phyloP scores from a whole-genome alignment of 31 red algal species.

The Odonthalia washingtoniensis region DNA sequence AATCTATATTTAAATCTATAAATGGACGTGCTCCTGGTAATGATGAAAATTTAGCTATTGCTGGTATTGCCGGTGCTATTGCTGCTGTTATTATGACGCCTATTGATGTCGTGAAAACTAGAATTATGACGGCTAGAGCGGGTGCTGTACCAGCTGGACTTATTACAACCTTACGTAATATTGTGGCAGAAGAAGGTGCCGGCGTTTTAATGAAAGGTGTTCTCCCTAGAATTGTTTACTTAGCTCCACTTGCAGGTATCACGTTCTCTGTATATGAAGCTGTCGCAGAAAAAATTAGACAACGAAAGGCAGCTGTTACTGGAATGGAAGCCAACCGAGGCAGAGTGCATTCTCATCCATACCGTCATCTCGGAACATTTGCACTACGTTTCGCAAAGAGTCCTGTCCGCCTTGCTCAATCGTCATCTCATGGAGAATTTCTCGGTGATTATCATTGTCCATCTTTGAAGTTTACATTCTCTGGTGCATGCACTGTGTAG shows the following conservation, averaged over 20 bases:
- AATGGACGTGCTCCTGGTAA: constrained; percentile 71
- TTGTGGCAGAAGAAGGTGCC: constrained; percentile 91
- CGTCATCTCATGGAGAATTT: constrained; percentile 17
- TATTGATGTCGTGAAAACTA: constrained; percentile 97
- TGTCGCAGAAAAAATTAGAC: constrained; percentile 70
- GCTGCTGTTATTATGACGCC: constrained; percentile 98
- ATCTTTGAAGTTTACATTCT: background rate
- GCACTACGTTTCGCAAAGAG: constrained; percentile 62
- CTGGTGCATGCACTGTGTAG: too few relatives aligned
- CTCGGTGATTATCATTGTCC: constrained; percentile 52
- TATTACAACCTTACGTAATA: constrained; percentile 67
- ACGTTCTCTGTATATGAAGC: constrained; percentile 97
- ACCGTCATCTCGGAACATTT: background rate
- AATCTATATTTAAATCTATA: constrained; percentile 73
- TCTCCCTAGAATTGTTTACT: constrained; percentile 90
- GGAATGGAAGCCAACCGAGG: constrained; percentile 8
- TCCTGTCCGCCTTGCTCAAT: constrained; percentile 45
- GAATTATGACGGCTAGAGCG: constrained; percentile 90
- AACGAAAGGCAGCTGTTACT: constrained; percentile 58
- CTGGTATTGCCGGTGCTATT: constrained; percentile 81
- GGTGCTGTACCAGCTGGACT: constrained; percentile 84
- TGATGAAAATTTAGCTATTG: constrained; percentile 91
- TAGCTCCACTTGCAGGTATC: constrained; percentile 96
- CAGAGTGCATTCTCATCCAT: background rate
- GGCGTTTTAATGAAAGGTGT: constrained; percentile 92